phyloP scores from a whole-genome alignment of 2,329 filamentous ascomycete genomes.

The Talaromyces verruculosus region DNA sequence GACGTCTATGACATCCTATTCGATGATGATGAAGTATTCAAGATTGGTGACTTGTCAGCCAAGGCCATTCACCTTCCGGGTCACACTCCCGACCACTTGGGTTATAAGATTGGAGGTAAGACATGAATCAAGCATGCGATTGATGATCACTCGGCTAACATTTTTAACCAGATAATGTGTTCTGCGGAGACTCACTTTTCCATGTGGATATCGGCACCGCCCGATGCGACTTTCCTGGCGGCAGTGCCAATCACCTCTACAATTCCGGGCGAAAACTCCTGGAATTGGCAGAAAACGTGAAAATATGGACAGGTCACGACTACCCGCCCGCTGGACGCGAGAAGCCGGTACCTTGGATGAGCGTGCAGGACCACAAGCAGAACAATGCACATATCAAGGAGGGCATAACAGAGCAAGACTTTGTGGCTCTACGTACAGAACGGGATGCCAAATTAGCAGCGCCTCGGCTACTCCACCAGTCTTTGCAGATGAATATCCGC shows the following conservation, averaged over 20 bases:
- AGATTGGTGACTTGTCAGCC: conserved; percentile 51
- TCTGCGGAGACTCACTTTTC: conserved; percentile 57
- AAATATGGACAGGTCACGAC: conserved; percentile 58
- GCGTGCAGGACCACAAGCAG: conserved; percentile 48
- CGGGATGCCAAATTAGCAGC: conserved; percentile 48
- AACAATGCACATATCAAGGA: conserved; percentile 53
- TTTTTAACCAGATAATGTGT: conserved; percentile 46
- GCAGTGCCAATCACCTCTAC: conserved; percentile 48
- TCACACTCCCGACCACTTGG: conserved; percentile 63
- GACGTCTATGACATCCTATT: conserved; percentile 44
- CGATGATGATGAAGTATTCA: conserved; percentile 57
- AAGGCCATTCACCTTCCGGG: conserved; percentile 60
- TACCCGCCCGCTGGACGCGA: conserved; percentile 47
- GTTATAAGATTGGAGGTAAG: conserved; percentile 56
- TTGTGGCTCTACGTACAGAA: conserved; percentile 45
- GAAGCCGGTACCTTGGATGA: conserved; percentile 44
- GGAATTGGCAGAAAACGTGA: conserved; percentile 44
- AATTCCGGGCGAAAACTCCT: conserved; percentile 48
- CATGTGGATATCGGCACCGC: conserved; percentile 55
- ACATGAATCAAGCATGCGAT: not conserved
- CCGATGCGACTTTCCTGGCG: conserved; percentile 57
- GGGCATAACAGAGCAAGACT: conserved; percentile 45
- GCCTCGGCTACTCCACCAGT: conserved; percentile 52
- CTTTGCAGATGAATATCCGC: conserved; percentile 56
- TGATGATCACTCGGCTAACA: not conserved